Conservation (phyloP, 306 rosid genomes). For the Prunus padus region DNA sequence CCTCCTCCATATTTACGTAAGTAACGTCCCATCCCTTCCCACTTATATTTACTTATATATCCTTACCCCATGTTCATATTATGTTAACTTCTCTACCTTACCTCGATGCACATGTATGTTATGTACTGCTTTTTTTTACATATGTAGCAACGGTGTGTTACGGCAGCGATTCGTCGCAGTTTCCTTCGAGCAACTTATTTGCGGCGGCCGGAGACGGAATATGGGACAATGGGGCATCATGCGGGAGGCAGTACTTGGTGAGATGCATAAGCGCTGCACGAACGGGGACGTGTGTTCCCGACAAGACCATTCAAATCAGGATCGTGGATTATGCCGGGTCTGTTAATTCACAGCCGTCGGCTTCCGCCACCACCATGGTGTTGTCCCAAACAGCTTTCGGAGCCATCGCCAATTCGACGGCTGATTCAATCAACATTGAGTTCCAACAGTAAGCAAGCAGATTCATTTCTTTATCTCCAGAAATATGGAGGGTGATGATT, state of each 20-base stretch:
- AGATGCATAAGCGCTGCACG: slow-evolving; percentile 71
- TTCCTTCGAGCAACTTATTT: slow-evolving; percentile 69
- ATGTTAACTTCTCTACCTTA: not conserved
- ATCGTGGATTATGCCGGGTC: slow-evolving; percentile 42
- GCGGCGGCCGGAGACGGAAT: slow-evolving; percentile 78
- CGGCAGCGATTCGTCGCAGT: slow-evolving; percentile 50
- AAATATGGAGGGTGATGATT: not conserved
- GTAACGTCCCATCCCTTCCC: not conserved
- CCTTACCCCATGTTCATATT: not conserved
- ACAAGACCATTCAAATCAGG: slow-evolving; percentile 55
- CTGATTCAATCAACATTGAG: slow-evolving; percentile 47
- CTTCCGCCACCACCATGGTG: slow-evolving; percentile 40
- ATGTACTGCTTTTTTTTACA: not conserved
- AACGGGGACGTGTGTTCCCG: slow-evolving; percentile 49
- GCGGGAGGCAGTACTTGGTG: slow-evolving; percentile 77
- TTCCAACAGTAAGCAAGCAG: slow-evolving; percentile 60
- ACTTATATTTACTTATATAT: not conserved
- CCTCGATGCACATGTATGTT: not conserved
- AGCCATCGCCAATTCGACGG: slow-evolving; percentile 45
- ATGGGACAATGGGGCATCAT: slow-evolving; percentile 91
- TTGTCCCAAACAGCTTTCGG: slow-evolving; percentile 58
- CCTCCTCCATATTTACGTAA: slow-evolving; percentile 75
- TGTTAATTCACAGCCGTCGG: slow-evolving; percentile 20
- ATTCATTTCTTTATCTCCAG: not conserved
- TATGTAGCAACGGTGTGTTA: slow-evolving; percentile 60